Percentiles rank a stretch among this genome's conserved stretches.
Conservation (phyloP, 2,329 filamentous ascomycete genomes). For the Talaromyces sp. region DNA sequence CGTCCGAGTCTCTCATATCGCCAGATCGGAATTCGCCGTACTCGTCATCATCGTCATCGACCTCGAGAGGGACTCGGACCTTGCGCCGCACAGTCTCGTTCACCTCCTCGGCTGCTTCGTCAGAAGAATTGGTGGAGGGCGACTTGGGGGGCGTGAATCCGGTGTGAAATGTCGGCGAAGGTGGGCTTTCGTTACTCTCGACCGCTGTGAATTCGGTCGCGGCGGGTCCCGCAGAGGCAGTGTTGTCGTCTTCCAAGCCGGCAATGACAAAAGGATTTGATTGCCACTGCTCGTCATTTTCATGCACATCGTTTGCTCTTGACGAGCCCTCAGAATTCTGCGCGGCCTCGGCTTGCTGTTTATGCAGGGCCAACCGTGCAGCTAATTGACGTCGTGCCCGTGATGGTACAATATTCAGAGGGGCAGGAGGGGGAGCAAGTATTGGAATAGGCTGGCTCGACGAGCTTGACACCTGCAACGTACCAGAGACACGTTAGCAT, state of each 20-base stretch:
- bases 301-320: background rate
- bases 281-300: conserved; percentile 27
- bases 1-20: conserved; percentile 48
- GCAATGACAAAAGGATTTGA: conserved; percentile 36
- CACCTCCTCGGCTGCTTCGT: conserved; percentile 35
- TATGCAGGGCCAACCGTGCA: conserved; percentile 73
- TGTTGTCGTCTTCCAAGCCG: conserved; percentile 31
- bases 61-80: conserved; percentile 53
- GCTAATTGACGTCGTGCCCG: conserved; percentile 85
- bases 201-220: conserved; percentile 26
- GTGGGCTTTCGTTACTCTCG: conserved; percentile 23
- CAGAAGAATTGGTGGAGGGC: conserved; percentile 38
- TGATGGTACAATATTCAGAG: conserved; percentile 80
- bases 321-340: conserved; percentile 6
- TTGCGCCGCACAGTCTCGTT: conserved; percentile 35
- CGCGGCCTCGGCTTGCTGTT: conserved; percentile 54
- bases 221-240: conserved; percentile 26
- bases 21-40: conserved; percentile 41
- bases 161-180: conserved; percentile 32
- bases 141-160: conserved; percentile 37
- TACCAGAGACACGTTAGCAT: conserved; percentile 15
- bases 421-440: conserved; percentile 60
- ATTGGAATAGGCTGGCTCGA: conserved; percentile 42
- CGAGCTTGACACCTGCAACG: conserved; percentile 15
- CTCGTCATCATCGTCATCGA: conserved; percentile 49